Conservation (phyloP, 202 grass and related monocot species). For the Setaria viridis region DNA sequence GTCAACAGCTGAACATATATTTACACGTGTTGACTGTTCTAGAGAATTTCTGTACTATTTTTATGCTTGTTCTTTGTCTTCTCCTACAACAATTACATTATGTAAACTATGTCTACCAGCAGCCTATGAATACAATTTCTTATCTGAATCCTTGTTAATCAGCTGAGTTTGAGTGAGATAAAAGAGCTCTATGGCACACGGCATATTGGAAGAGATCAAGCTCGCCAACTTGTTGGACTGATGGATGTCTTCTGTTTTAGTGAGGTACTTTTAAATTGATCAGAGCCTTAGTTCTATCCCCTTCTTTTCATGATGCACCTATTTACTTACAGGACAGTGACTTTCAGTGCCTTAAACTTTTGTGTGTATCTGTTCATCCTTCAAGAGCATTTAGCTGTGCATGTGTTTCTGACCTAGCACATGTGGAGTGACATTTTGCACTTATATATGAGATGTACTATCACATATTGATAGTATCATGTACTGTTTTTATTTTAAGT, state of each 20-base stretch:
- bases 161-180: slow-evolving; percentile 82
- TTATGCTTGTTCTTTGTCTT: slow-evolving; percentile 22
- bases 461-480: background rate
- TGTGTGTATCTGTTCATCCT: background rate
- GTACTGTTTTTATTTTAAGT: background rate
- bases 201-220: slow-evolving; percentile 88
- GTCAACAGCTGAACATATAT: background rate
- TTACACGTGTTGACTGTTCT: background rate
- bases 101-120: background rate
- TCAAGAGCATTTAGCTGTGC: slow-evolving; percentile 14
- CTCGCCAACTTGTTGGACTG: slow-evolving; percentile 81
- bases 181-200: slow-evolving; percentile 90
- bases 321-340: slow-evolving; percentile 28
- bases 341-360: slow-evolving; percentile 19
- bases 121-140: slow-evolving; percentile 1
- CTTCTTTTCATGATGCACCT: slow-evolving; percentile 8
- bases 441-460: background rate
- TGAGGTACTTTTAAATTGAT: slow-evolving; percentile 68
- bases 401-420: slow-evolving; percentile 23
- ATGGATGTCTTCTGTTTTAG: slow-evolving; percentile 99
- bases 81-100: background rate
- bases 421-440: slow-evolving; percentile 9
- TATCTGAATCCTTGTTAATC: slow-evolving; percentile 52
- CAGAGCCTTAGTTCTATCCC: background rate
- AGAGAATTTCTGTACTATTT: background rate